Evolutionary conservation across 2,329 filamentous ascomycete species (phyloP).

Genomic region (Neoscytalidium dimidiatum): DNA sequence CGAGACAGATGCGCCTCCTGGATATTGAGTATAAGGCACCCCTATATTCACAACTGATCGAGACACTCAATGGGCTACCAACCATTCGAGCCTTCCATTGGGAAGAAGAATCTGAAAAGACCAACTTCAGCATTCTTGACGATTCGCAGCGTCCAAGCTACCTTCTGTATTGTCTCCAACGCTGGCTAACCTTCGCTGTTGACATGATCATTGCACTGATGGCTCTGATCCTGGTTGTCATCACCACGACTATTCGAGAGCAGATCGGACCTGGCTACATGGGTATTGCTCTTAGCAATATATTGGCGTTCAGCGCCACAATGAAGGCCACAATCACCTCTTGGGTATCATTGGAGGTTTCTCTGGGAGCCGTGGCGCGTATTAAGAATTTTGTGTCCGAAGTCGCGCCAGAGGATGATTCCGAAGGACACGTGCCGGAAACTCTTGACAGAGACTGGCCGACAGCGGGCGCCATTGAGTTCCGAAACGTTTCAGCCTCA

Average conservation of each 20-base stretch:
- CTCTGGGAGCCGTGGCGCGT: slow-evolving; percentile 58
- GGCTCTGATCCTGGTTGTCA: slow-evolving; percentile 38
- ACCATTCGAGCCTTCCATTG: slow-evolving; percentile 57
- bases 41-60: slow-evolving; percentile 55
- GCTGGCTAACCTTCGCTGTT: slow-evolving; percentile 46
- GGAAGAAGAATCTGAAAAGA: slow-evolving; percentile 41
- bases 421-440: slow-evolving; percentile 56
- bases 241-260: slow-evolving; percentile 36
- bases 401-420: slow-evolving; percentile 39
- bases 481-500: slow-evolving; percentile 45
- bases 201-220: slow-evolving; percentile 43
- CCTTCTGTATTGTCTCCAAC: slow-evolving; percentile 47
- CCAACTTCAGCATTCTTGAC: slow-evolving; percentile 43
- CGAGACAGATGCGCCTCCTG: slow-evolving; percentile 52
- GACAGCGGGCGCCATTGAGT: slow-evolving; percentile 43
- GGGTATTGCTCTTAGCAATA: slow-evolving; percentile 56
- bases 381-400: slow-evolving; percentile 50
- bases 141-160: slow-evolving; percentile 48
- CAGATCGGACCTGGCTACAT: slow-evolving; percentile 51
- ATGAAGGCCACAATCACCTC: slow-evolving; percentile 52
- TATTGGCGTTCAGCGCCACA: slow-evolving; percentile 55
- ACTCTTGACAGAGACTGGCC: slow-evolving; percentile 48
- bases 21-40: slow-evolving; percentile 55
- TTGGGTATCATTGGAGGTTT: slow-evolving; percentile 61
- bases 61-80: slow-evolving; percentile 50